Evolutionary conservation across 164 flowering plant genomes (phyloP).

Genomic region (Stephania yunnanensis): DNA sequence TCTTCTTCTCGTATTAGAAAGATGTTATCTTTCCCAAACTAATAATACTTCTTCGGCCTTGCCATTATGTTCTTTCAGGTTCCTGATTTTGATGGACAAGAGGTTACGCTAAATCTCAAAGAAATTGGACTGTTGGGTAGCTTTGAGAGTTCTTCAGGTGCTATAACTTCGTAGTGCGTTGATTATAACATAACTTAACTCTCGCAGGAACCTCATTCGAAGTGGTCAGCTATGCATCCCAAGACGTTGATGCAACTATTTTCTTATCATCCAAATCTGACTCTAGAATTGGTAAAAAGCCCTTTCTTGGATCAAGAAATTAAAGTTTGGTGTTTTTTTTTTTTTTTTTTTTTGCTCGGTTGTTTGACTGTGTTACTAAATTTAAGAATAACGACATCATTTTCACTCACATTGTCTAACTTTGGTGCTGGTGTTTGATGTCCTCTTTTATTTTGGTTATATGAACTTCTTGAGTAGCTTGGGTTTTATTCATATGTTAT

Average conservation of each 20-base stretch:
- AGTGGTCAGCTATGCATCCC: conserved; percentile 44
- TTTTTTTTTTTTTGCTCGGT: neutral
- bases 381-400: neutral
- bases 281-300: conserved; percentile 48
- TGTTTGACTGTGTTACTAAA: neutral
- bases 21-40: too few species aligned
- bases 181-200: neutral
- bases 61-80: neutral
- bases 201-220: conserved; percentile 59
- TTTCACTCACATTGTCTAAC: too few species aligned
- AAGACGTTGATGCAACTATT: conserved; percentile 53
- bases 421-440: neutral
- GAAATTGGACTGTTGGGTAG: conserved; percentile 48
- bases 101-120: conserved; percentile 46
- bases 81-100: conserved; percentile 40
- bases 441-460: too few species aligned
- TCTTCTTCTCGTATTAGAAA: neutral
- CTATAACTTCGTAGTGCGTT: neutral
- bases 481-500: too few species aligned
- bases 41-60: neutral
- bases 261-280: conserved; percentile 46
- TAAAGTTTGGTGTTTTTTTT: neutral
- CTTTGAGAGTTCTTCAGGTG: conserved; percentile 57
- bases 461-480: too few species aligned
- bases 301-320: neutral